A percentile compares a stretch with the other conserved stretches of the same genome.
Conservation (phyloP, 306 rosid genomes). For the Acacia melanoxylon region DNA sequence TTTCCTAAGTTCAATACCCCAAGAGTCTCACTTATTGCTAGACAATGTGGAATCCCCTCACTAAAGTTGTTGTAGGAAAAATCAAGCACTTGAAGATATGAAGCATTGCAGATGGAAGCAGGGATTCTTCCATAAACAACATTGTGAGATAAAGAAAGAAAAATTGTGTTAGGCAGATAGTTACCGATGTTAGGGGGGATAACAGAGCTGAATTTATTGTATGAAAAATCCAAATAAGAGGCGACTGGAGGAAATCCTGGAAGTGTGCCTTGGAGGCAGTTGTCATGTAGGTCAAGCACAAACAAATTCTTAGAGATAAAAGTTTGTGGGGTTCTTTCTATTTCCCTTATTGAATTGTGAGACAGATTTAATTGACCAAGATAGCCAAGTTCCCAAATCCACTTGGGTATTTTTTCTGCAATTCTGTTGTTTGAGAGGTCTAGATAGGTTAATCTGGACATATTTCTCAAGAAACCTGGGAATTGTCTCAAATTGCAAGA, state of each 20-base stretch:
- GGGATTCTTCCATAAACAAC: background rate
- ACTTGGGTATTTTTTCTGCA: slow-evolving; percentile 37
- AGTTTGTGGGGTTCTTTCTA: background rate
- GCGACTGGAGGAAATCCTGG: background rate
- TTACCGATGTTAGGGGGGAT: background rate
- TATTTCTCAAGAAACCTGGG: slow-evolving; percentile 33
- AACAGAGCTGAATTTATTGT: background rate
- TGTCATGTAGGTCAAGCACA: slow-evolving; percentile 38
- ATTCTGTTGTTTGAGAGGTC: slow-evolving; percentile 47
- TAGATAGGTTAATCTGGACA: rapidly evolving
- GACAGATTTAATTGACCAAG: slow-evolving; percentile 33
- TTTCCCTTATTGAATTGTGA: slow-evolving; percentile 1
- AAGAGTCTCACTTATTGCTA: background rate
- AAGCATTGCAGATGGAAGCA: slow-evolving; percentile 11
- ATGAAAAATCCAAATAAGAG: background rate
- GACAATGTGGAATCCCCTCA: slow-evolving; percentile 3
- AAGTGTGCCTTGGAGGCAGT: slow-evolving; percentile 23
- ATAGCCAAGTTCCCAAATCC: slow-evolving; percentile 38
- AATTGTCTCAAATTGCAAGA: slow-evolving; percentile 26
- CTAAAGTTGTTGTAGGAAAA: slow-evolving; percentile 10
- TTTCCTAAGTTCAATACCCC: background rate
- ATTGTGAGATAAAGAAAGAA: background rate
- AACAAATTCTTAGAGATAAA: rapidly evolving
- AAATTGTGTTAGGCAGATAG: rapidly evolving
- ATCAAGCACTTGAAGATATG: slow-evolving; percentile 20